phyloP scores from a whole-genome alignment of 805 yeast species.

The Teunomyces kruisii region DNA sequence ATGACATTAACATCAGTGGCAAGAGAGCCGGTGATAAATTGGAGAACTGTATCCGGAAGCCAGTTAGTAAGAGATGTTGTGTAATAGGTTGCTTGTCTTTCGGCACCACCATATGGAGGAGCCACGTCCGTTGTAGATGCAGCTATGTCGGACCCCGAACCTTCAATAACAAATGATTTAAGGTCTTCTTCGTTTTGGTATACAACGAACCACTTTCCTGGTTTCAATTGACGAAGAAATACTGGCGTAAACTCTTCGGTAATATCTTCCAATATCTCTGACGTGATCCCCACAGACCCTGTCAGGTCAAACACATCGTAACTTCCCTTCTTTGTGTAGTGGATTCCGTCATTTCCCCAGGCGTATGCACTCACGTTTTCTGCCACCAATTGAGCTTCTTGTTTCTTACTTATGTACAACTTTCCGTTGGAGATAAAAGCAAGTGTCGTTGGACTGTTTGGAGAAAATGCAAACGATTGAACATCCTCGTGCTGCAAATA shows the following conservation, averaged over 20 bases:
- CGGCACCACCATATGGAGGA: slow-evolving; percentile 48
- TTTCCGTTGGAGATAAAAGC: background rate
- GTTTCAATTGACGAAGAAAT: background rate
- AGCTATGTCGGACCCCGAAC: background rate
- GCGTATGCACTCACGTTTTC: slow-evolving; percentile 2
- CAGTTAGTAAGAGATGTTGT: slow-evolving; percentile 40
- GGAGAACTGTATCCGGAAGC: slow-evolving; percentile 27
- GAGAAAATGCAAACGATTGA: background rate
- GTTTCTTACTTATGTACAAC: background rate
- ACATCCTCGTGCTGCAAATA: background rate
- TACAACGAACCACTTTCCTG: slow-evolving; percentile 14
- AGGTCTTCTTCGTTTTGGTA: slow-evolving; percentile 26
- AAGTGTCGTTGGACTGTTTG: background rate
- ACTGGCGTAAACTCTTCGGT: background rate
- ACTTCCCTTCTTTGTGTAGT: background rate
- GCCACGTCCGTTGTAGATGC: slow-evolving; percentile 36
- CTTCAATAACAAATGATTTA: slow-evolving; percentile 22
- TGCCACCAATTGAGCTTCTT: background rate
- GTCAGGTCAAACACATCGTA: background rate
- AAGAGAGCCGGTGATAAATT: slow-evolving; percentile 57
- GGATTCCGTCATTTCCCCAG: background rate
- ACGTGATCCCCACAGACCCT: background rate
- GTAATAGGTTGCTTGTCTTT: slow-evolving; percentile 48
- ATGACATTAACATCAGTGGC: slow-evolving; percentile 46
- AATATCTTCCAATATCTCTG: background rate